Base-by-base conservation (phyloP, 164 flowering plant genomes). In the Chimonanthus salicifolius region DNA sequence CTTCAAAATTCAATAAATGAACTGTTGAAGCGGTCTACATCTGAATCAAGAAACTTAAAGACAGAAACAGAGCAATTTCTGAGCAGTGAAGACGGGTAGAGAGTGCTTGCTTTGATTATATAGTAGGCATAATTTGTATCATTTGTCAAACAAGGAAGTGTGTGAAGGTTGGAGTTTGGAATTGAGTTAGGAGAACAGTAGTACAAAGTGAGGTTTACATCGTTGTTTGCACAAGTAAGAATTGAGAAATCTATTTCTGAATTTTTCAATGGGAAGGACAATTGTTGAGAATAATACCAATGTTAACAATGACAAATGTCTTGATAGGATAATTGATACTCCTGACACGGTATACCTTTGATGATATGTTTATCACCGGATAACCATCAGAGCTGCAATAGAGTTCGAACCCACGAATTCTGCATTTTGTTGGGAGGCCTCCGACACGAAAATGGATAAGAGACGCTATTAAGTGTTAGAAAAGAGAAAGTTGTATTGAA, bases 391-490 rank as follows among this genome's bases (percentile, higher is more conserved):
- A 33, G 33, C 47, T 51, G 74, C 92, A 90, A 6, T 77, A 71
- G 76, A 84, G 60, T 62, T 77, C 66, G 16, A 84, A 87, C 48
- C 67, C 66, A 0, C 88, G 89, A 44, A 68, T 77, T 4, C 90
- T 90, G 73, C 93, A 89, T 43, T 75, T 78, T 47, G 86, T 63
- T 50, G 78, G 71, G 71, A 86, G 92, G 44, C 67, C 69, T 49
- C 74, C 67, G 45, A 33, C 33, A n/a, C 33, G 33, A 33, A 33
- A 33, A 33, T 33, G 33, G 33, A 33, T 33, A 33, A 33, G 33
- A 85, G 73, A 88, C 89, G 84, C 44, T 78, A n/a, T 82, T 75
- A n/a, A n/a, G n/a, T n/a, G n/a, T n/a, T n/a, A n/a, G n/a, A n/a
- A n/a, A n/a, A n/a, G n/a, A n/a, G n/a, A n/a, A n/a, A n/a, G n/a